Base-by-base conservation (phyloP, 306 rosid genomes). In the Gynostemma pentaphyllum region DNA sequence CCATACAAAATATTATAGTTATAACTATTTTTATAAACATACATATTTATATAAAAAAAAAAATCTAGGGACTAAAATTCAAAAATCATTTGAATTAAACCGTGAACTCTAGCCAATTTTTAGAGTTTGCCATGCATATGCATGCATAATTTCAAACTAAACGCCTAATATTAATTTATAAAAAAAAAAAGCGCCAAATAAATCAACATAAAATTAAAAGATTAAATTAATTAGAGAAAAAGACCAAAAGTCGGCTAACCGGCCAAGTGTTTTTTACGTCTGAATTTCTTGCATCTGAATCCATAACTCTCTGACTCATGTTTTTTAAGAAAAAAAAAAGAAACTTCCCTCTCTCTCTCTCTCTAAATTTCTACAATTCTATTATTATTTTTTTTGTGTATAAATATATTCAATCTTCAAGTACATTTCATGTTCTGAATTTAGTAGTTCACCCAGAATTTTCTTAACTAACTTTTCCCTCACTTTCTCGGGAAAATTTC, bases 371-470 rank as follows among this genome's bases (percentile, higher is more conserved):
- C 12, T 14, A 55, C 22, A 21, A 28, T 9, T 22, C 30, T 28
- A 30, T 21, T 41, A 26, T 64, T 15, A 14, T 5, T 64, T 64
- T 30, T 28, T 49, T n/a, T n/a, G n/a, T n/a, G n/a, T 45, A 30
- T 45, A 65, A 65, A 45, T 18, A 29, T 24, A 26, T 10, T 57
- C 24, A 57, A 10, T 32, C 44, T 57, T 18, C 18, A 32, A 57
- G 64, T 57, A 57, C 64, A 57, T 57, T 57, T 57, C 64, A 57
- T 57, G 64, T 57, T 57, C 36, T 57, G 34, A 27, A 57, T 57
- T 57, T 45, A 57, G 64, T 57, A 18, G 64, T 42, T 21, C 64
- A 57, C 64, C 64, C 64, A 57, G 16, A 36, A 19, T 10, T 57
- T 45, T n/a, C n/a, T n/a, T 28, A 57, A 21, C 64, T 32, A 57